Base-by-base conservation (phyloP, 1,284 basidiomycete genomes). In the Trichosporon asahii region DNA sequence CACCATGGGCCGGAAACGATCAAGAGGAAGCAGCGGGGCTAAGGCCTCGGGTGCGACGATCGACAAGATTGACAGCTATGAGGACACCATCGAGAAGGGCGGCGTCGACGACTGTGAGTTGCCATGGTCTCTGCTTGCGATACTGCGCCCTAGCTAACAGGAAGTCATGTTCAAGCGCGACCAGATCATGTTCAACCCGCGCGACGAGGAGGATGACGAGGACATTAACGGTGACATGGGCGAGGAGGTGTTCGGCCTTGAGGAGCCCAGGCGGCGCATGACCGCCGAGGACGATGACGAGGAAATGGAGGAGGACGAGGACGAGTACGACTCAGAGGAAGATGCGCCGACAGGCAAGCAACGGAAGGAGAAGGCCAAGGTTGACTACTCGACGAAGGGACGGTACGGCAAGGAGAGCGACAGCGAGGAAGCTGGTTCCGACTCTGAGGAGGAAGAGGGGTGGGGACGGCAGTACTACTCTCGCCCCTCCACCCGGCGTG, bases 381-480 rank as follows among this genome's bases (percentile, higher is more conserved):
- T 69, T 8, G 80, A 81, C 64, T 63, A 79, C 4, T 75, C 73
- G 6, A 77, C 75, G 2, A 81, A 82, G 69, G 83, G 84, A 2
- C 75, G 83, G 60, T 84, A 76, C 68, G 82, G 81, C 21, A 85
- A 83, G 77, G 77, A 73, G 12, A 77, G 85, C 33, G 85, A 85
- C 7, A 85, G 84, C 4, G 88, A 87, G 40, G 88, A 86, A 11
- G 86, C 87, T 7, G 85, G 86, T 3, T 85, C 86, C 0, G 78
- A 69, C 33, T 73, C 72, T 4, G 77, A 72, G 1, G 86, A 87
- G 27, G 82, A 84, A 73, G 91, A 92, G 81, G 88, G 87, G 0
- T 95, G 94, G 94, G 94, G 94, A 2, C 85, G 85, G 72, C 88
- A 89, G 23, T 95, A 95, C 82, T 95, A 95, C 82, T 88, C 92